Evolutionary conservation across 2,329 filamentous ascomycete genomes (phyloP).

Genomic region (Fusarium pseudocircinatum): DNA sequence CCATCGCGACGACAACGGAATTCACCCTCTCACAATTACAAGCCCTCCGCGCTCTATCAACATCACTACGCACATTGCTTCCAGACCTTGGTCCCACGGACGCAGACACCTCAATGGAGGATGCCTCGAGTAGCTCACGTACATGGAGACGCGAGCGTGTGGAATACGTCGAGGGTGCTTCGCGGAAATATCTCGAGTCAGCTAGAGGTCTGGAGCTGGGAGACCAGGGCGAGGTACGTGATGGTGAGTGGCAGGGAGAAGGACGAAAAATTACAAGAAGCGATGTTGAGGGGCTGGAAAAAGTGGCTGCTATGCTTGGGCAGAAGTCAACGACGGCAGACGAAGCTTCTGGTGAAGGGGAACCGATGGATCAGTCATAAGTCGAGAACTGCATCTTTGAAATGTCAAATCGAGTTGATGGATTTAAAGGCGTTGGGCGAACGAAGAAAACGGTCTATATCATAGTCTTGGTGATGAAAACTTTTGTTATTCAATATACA

Average conservation of each 20-base stretch:
- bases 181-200: conserved; percentile 78
- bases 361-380: conserved; percentile 46
- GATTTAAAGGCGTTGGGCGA: conserved; percentile 18
- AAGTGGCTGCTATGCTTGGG: conserved; percentile 57
- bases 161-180: conserved; percentile 85
- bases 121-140: conserved; percentile 51
- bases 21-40: conserved; percentile 88
- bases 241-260: conserved; percentile 71
- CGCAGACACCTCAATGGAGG: conserved; percentile 46
- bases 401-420: not conserved
- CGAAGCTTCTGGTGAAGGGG: conserved; percentile 7
- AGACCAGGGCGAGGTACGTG: conserved; percentile 67
- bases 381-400: not conserved
- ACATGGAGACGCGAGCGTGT: conserved; percentile 76
- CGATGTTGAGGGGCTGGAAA: conserved; percentile 68
- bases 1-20: conserved; percentile 75
- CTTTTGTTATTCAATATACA: conserved; percentile 23
- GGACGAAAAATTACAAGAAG: conserved; percentile 59
- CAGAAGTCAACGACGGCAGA: conserved; percentile 1
- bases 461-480: not conserved
- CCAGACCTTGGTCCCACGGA: conserved; percentile 63
- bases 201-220: conserved; percentile 74
- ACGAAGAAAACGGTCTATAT: conserved; percentile 10
- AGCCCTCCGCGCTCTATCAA: conserved; percentile 74
- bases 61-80: conserved; percentile 69